Conservation (phyloP, 371 early-diverging fungal species). For the Apophysomyces variabilis region DNA sequence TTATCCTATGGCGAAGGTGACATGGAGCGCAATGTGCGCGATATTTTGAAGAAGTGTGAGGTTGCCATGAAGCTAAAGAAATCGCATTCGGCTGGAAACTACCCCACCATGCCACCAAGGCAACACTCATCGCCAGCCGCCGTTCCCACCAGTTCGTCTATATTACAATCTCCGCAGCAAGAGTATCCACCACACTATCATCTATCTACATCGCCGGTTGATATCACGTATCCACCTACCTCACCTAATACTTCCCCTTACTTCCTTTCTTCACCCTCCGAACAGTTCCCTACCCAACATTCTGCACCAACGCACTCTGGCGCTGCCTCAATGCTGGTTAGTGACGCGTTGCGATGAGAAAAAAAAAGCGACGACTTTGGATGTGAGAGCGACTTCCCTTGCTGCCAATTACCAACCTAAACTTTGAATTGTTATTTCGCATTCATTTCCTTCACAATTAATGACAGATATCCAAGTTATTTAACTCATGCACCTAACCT, state of each 20-base stretch:
- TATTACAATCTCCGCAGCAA: not conserved
- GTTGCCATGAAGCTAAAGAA: constrained; percentile 57
- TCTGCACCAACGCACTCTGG: not conserved
- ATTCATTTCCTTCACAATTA: no score
- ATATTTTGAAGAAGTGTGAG: constrained; percentile 70
- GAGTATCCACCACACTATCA: not conserved
- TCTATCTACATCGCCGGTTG: constrained; percentile 5
- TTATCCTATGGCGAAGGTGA: constrained; percentile 59
- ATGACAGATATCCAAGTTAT: no score
- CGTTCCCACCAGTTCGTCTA: constrained; percentile 9
- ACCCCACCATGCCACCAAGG: constrained; percentile 30
- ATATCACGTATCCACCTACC: not conserved
- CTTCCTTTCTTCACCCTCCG: not conserved
- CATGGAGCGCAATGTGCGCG: constrained; percentile 63
- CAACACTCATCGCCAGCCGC: constrained; percentile 47
- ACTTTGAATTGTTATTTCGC: not conserved
- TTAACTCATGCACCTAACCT: no score
- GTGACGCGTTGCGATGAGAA: constrained; percentile 3
- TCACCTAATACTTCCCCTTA: constrained; percentile 6
- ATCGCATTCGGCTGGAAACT: constrained; percentile 28
- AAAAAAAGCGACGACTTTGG: no score
- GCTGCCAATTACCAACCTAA: not conserved
- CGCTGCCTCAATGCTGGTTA: constrained; percentile 1
- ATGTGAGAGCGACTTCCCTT: not conserved
- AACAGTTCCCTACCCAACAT: not conserved